Base-by-base conservation (phyloP, 805 yeast species). In the Lachancea lanzarotensis region DNA sequence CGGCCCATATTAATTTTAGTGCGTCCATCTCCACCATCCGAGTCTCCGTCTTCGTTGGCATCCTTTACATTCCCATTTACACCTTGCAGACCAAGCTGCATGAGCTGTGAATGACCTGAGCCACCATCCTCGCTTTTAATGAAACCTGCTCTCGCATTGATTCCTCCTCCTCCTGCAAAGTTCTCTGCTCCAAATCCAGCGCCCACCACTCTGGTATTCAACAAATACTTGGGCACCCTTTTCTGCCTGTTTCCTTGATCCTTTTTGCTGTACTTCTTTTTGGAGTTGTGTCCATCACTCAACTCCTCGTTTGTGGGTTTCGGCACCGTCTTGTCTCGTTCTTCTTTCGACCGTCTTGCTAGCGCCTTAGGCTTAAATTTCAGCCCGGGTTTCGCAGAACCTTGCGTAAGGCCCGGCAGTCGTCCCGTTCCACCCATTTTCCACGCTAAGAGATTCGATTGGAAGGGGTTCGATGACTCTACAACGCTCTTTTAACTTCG, bases 361-460 rank as follows among this genome's bases (percentile, higher is more conserved):
- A 90, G 95, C 2, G 74, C 82, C 63, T 90, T 90, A 2, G 97
- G 97, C 63, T 81, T 80, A 66, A 90, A 90, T 63, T 83, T 82
- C 48, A 84, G 67, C 2, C 78, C 71, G 7, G 85, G 76, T 54
- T 78, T 58, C 29, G 53, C 51, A n/a, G 46, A 45, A 30, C 47
- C 26, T 30, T 47, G 50, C 13, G 46, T 59, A 36, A 65, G 48
- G n/a, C 67, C 53, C n/a, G 67, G 67, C 41, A 65, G 51, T 40
- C 69, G 60, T 22, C 64, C 64, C 19, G 63, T 50, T 22, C 48
- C 45, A 35, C 52, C 48, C 53, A 51, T 49, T 7, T 12, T 20
- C 27, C 35, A 13, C 15, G 16, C 22, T 32, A 32, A 15, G 19
- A 16, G 15, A 15, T 17, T 32, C 26, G 16, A 34, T 22, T 22